Evolutionary conservation across 169 alveolate species (phyloP), one percentile per base, ranked within the genome.

Genomic region (Cryptosporidium viatorum): DNA sequence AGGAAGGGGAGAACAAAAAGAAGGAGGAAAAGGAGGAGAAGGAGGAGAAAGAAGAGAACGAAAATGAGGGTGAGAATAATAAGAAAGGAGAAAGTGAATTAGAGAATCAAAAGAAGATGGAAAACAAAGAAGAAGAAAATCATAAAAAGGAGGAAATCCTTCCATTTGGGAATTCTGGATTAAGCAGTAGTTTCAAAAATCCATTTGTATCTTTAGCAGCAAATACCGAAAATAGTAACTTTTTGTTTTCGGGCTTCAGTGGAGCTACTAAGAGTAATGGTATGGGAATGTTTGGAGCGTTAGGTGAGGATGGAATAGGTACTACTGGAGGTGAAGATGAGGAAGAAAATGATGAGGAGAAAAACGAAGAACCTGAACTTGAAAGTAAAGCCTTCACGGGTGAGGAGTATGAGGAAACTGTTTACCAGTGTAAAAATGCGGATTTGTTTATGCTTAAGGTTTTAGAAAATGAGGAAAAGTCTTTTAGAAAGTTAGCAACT

Each of bases 401-500:
- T 33, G 89, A 80, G 52, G 89, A 80, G n/a, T 26, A 80, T 12
- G 89, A 80, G 37, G 89, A 80, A 39, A 80, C 73, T 3, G 68
- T 80, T 5, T 80, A 80, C 29, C 73, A 65, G 9, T 80, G 89
- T 33, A 80, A 80, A 18, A 33, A 62, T 43, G 75, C n/a, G 8
- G 89, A 80, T 37, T 65, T 80, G 39, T 80, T 80, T 65, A 62
- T 80, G 35, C 33, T 80, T 4, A 80, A 59, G 14, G 75, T 33
- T 16, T 62, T 26, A 26, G 89, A 80, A 26, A 29, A 62, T 60
- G 48, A 41, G 33, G 62, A 59, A 26, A 80, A 80, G 8, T 23
- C 89, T 6, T 80, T 80, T 50, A 80, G 39, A 23, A 80, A 62
- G 68, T 26, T 62, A 4, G 89, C 75, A 18, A 59, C 59, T 0